A percentile compares a stretch with the other conserved stretches of the same genome.
These are phyloP conservation scores for Pythium pyrilobum DNA, from an alignment of 352 stramenopile species.

Conservation along the genomic window DNA sequence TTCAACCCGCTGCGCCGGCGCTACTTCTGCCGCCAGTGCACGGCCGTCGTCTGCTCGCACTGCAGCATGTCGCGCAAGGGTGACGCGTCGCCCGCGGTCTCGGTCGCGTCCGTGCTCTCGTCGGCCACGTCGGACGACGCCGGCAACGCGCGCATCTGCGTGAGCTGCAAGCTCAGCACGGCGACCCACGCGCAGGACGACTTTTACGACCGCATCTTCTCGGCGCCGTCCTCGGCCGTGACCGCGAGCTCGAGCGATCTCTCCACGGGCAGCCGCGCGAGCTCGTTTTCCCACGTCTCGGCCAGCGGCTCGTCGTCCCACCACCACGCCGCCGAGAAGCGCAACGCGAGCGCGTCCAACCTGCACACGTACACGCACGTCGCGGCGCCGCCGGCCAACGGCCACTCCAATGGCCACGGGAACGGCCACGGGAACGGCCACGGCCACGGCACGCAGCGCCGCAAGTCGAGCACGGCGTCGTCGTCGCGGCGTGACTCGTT, in stretches of 20 bases:
- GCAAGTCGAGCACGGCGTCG: conserved; percentile 39
- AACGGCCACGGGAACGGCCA: background rate
- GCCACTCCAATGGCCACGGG: background rate
- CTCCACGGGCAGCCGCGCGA: conserved; percentile 13
- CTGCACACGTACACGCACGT: conserved; percentile 4
- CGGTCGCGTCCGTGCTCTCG: too few relatives aligned
- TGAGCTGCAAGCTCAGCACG: conserved; percentile 72
- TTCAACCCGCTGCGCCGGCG: conserved; percentile 77
- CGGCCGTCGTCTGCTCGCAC: conserved; percentile 54
- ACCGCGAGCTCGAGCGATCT: conserved; percentile 17
- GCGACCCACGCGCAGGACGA: conserved; percentile 35
- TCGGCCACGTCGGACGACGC: conserved; percentile 41
- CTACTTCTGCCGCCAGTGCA: conserved; percentile 67
- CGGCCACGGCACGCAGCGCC: conserved; percentile 21
- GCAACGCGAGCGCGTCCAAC: conserved; percentile 12
- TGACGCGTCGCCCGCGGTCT: conserved; percentile 5
- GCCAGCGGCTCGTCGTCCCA: background rate
- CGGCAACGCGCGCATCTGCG: conserved; percentile 60
- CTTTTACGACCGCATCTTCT: conserved; percentile 62
- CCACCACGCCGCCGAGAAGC: conserved; percentile 19
- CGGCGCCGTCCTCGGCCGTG: conserved; percentile 26
- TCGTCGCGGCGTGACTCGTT: conserved; percentile 39
- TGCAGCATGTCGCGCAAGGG: conserved; percentile 62
- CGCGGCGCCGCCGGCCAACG: background rate
- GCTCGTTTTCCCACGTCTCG: conserved; percentile 24